Evolutionary conservation across 192 early-diverging fungal genomes (phyloP).

Genomic region (Dimargaris verticillata): DNA sequence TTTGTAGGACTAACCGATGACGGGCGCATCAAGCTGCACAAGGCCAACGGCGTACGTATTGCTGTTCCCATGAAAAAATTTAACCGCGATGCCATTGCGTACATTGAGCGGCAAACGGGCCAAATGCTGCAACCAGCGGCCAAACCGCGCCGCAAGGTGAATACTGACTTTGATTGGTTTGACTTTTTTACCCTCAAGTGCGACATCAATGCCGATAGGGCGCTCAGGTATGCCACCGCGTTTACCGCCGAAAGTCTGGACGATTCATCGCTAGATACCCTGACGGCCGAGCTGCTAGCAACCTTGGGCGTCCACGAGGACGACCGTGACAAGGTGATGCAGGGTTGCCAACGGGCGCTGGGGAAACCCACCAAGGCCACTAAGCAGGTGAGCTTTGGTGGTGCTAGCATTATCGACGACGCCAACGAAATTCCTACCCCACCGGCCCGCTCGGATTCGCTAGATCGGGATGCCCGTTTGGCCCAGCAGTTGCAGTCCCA

Average conservation of each 20-base stretch:
- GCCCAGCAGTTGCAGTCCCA: constrained; percentile 19
- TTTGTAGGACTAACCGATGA: constrained; percentile 53
- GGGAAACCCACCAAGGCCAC: constrained; percentile 19
- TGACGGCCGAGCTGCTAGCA: constrained; percentile 58
- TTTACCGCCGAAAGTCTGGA: constrained; percentile 85
- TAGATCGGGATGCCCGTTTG: constrained; percentile 13
- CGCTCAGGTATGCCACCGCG: constrained; percentile 60
- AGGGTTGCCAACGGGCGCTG: constrained; percentile 28
- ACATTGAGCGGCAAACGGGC: constrained; percentile 33
- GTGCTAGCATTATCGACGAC: constrained; percentile 19
- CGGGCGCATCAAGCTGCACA: constrained; percentile 85
- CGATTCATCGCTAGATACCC: constrained; percentile 49
- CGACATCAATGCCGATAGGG: constrained; percentile 53
- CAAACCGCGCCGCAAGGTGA: constrained; percentile 17
- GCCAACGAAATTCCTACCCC: constrained; percentile 1
- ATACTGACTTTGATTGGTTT: constrained; percentile 85
- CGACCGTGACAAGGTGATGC: constrained; percentile 62
- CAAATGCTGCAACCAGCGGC: constrained; percentile 21
- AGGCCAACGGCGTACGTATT: constrained; percentile 88
- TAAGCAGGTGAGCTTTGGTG: constrained; percentile 25
- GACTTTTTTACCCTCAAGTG: constrained; percentile 72
- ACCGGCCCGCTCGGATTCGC: constrained; percentile 13
- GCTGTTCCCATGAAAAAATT: constrained; percentile 82
- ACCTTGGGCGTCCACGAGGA: constrained; percentile 68
- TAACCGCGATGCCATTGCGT: constrained; percentile 23